phyloP scores from a whole-genome alignment of 1,284 basidiomycete species.

The Coniferiporia sulphurascens region DNA sequence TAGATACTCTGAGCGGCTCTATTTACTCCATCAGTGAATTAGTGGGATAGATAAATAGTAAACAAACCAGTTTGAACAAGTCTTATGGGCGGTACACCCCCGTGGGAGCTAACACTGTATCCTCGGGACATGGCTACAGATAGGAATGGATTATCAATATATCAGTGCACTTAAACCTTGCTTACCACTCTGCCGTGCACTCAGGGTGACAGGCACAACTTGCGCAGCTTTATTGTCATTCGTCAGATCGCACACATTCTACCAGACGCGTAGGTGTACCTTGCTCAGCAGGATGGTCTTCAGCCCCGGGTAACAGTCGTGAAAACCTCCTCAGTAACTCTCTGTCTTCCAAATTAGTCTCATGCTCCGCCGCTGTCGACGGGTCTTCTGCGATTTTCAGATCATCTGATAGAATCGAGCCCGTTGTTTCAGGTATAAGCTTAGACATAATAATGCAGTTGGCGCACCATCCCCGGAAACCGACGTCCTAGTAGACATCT shows the following conservation, averaged over 20 bases:
- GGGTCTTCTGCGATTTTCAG: neutral
- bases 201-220: neutral
- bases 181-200: conserved; percentile 1
- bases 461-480: neutral
- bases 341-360: neutral
- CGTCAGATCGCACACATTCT: neutral
- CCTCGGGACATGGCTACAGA: conserved; percentile 2
- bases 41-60: neutral
- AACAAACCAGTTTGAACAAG: conserved; percentile 3
- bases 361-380: neutral
- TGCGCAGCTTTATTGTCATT: neutral
- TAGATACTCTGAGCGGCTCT: neutral
- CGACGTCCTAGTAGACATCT: neutral
- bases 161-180: too few species aligned
- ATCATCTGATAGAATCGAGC: neutral
- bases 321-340: conserved; percentile 3
- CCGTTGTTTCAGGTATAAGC: neutral
- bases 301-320: neutral
- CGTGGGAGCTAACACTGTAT: neutral
- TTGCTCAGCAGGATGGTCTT: conserved; percentile 3
- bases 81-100: neutral
- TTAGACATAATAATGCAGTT: neutral
- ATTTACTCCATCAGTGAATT: neutral
- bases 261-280: neutral
- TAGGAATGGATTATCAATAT: neutral